A percentile compares a stretch with the other conserved stretches of the same genome.
Evolutionary conservation across 768 basidiomycete species (phyloP).

Genomic region (Boletus edulis): DNA sequence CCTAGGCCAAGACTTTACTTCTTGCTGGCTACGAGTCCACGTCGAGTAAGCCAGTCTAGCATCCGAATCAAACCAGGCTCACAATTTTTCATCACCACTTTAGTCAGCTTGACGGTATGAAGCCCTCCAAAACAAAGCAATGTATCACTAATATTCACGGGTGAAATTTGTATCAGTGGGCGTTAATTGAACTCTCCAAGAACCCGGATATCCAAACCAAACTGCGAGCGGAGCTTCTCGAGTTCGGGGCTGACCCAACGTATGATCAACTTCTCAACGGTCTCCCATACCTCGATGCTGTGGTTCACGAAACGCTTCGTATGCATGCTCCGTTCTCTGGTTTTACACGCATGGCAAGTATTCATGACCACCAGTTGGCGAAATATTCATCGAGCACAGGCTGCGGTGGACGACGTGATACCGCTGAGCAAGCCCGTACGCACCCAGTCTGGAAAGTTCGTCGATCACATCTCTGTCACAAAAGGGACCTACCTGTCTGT

Average conservation of each 20-base stretch:
- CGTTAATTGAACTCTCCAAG: constrained; percentile 52
- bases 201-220: constrained; percentile 44
- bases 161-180: constrained; percentile 35
- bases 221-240: constrained; percentile 51
- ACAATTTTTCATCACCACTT: neutral
- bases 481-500: constrained; percentile 46
- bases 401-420: constrained; percentile 53
- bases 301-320: constrained; percentile 45
- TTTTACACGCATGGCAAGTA: constrained; percentile 12
- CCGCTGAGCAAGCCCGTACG: constrained; percentile 53
- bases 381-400: constrained; percentile 30
- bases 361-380: neutral
- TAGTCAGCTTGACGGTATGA: constrained; percentile 13
- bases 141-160: neutral
- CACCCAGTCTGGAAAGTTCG: constrained; percentile 38
- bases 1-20: constrained; percentile 36
- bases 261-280: constrained; percentile 50
- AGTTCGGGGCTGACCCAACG: constrained; percentile 43
- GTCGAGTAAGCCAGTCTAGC: constrained; percentile 25
- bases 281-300: constrained; percentile 56
- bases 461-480: constrained; percentile 41
- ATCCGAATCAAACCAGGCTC: neutral
- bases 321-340: constrained; percentile 41
- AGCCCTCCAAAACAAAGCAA: neutral
- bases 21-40: constrained; percentile 42